Percentiles rank a stretch among this genome's conserved stretches.
phyloP scores from a whole-genome alignment of 352 stramenopile genomes.

The Pythium diclinum region DNA sequence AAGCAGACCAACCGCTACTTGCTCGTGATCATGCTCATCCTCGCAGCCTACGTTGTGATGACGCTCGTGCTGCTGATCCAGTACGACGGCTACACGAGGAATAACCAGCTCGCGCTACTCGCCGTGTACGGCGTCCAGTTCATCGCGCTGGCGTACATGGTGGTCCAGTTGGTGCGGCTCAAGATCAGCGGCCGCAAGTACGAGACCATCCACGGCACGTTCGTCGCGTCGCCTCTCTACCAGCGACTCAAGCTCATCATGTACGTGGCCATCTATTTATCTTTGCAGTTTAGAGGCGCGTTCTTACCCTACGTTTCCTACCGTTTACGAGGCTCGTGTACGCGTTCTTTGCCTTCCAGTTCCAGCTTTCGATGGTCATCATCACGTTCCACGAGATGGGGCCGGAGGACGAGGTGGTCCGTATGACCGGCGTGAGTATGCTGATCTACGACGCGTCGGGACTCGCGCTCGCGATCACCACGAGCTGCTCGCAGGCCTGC shows the following conservation, averaged over 20 bases:
- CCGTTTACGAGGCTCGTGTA: conserved; percentile 42
- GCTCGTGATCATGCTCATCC: conserved; percentile 3
- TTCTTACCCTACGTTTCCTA: too few species aligned
- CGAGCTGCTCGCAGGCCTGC: conserved; percentile 18
- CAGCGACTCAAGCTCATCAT: conserved; percentile 66
- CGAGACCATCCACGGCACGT: conserved; percentile 59
- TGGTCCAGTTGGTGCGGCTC: conserved; percentile 37
- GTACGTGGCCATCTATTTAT: conserved; percentile 20
- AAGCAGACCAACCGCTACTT: conserved; percentile 43
- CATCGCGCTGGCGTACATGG: conserved; percentile 51
- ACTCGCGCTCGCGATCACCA: conserved; percentile 19
- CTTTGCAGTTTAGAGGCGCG: neutral
- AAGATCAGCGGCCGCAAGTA: conserved; percentile 54
- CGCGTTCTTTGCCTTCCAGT: conserved; percentile 56
- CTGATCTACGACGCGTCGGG: conserved; percentile 14
- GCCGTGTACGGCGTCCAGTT: conserved; percentile 49
- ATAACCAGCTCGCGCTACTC: conserved; percentile 41
- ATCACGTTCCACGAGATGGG: neutral
- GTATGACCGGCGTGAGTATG: conserved; percentile 12
- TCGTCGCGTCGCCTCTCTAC: conserved; percentile 64
- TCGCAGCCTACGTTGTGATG: neutral
- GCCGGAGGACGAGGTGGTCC: neutral
- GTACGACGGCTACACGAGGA: conserved; percentile 45
- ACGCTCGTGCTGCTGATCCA: conserved; percentile 24
- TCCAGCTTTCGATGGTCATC: conserved; percentile 26